Evolutionary conservation across 163 green algal genomes (phyloP), one percentile per base, ranked within the genome.

Genomic region (Scenedesmus sp.): DNA sequence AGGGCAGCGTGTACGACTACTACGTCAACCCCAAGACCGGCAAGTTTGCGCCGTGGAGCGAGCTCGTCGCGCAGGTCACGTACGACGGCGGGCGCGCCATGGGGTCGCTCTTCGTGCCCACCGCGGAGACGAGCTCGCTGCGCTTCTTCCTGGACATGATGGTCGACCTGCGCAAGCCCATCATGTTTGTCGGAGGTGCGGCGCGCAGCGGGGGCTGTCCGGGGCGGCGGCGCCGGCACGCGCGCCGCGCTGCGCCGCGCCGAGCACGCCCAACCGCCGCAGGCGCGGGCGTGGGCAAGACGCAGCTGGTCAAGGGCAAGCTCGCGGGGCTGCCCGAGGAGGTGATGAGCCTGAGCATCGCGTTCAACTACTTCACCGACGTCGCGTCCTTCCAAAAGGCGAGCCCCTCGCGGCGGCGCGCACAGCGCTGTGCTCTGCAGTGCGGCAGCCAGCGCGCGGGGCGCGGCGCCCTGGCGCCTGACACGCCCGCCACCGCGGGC

Each of bases 301-400:
- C 90, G 58, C 92, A 95, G 84, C 85, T 94, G 70, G 92, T 96
- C 13, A 94, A 94, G 82, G 92, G 92, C 81, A 95, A 95, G 82
- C 86, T 97, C 24, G 85, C 75, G 20, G 73, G 29, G n/a, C 73
- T 93, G 54, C 74, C 74, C 22, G 91, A 96, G 77, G 87, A 92
- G 29, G 77, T 88, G 74, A 82, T 93, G 15, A 89, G 83, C 4
- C 86, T 95, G 26, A 63, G 76, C 82, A 93, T 97, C 84, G 89
- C 63, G 70, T 94, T 96, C 86, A 96, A 96, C 87, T 96, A 96
- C 85, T 97, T 95, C 83, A 96, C 89, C 14, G 90, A 94, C 42
- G 90, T 94, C n/a, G 89, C 87, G 9, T 88, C 84, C 24, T 95
- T 95, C 87, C 90, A 94, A 76, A 93, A 92, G 84, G 88, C 88